A percentile compares a stretch with the other conserved stretches of the same genome.
Conservation (phyloP, 2,329 filamentous ascomycete species). For the Curvularia spicifera region DNA sequence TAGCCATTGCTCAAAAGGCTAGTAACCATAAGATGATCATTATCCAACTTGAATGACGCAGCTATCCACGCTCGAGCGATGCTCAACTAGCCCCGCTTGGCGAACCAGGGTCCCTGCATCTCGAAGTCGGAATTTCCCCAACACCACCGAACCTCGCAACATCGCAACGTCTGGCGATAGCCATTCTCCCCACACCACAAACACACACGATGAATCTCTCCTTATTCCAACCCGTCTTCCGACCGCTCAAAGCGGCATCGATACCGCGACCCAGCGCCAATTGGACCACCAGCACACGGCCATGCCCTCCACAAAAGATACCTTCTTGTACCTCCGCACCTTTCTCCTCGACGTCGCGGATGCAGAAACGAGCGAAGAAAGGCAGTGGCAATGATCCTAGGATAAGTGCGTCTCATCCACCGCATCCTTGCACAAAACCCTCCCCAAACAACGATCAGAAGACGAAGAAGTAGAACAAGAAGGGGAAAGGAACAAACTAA, state of each 20-base stretch:
- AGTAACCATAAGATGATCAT: too few species aligned
- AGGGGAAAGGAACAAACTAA: background rate
- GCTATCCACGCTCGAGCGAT: background rate
- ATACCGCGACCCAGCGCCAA: slow-evolving; percentile 18
- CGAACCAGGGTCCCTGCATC: slow-evolving; percentile 4
- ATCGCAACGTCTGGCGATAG: background rate
- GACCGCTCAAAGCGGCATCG: slow-evolving; percentile 20
- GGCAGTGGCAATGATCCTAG: slow-evolving; percentile 35
- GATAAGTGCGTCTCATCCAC: slow-evolving; percentile 35
- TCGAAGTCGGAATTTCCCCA: slow-evolving; percentile 6
- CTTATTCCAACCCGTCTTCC: slow-evolving; percentile 32
- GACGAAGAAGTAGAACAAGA: background rate
- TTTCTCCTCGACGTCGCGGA: slow-evolving; percentile 41
- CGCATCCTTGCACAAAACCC: too few species aligned
- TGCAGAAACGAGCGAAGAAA: slow-evolving; percentile 39
- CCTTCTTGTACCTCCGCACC: slow-evolving; percentile 19
- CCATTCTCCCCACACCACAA: background rate
- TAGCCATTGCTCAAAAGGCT: too few species aligned
- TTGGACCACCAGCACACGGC: slow-evolving; percentile 16
- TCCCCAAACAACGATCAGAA: background rate
- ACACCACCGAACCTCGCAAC: background rate
- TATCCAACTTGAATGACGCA: background rate
- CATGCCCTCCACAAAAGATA: slow-evolving; percentile 6
- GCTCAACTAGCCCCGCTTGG: slow-evolving; percentile 7
- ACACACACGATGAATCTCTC: slow-evolving; percentile 38